These are phyloP conservation scores for Penicillium sp. DNA, from an alignment of 2,329 filamentous ascomycete species.

Conservation along the genomic window DNA sequence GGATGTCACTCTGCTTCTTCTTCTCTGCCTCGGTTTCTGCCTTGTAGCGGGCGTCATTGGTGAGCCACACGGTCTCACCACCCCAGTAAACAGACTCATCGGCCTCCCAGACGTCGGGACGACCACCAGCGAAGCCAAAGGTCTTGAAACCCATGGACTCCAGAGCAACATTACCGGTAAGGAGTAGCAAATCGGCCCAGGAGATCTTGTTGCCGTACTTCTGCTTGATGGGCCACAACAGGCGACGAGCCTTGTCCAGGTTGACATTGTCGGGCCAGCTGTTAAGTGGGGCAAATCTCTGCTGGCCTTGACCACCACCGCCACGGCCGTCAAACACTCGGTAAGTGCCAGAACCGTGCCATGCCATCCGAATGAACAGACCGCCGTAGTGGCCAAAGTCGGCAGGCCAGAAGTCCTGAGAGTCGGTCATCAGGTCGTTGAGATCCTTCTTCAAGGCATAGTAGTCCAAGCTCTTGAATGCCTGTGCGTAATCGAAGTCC, in stretches of 20 bases:
- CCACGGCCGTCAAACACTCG: constrained; percentile 73
- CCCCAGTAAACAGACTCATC: constrained; percentile 79
- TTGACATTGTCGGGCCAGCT: constrained; percentile 78
- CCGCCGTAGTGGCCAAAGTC: constrained; percentile 81
- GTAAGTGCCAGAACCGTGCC: constrained; percentile 79
- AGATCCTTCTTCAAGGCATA: constrained; percentile 72
- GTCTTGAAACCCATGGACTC: constrained; percentile 75
- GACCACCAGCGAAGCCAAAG: constrained; percentile 72
- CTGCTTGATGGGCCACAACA: constrained; percentile 79
- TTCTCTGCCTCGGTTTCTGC: constrained; percentile 45
- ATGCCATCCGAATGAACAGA: constrained; percentile 77
- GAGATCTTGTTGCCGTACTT: constrained; percentile 83
- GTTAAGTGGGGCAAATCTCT: constrained; percentile 78
- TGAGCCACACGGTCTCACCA: constrained; percentile 68
- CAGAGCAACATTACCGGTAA: constrained; percentile 73
- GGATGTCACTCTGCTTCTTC: constrained; percentile 47
- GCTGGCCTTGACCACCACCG: constrained; percentile 71
- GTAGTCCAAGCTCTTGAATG: constrained; percentile 72
- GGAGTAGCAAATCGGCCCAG: constrained; percentile 71
- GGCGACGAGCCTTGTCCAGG: constrained; percentile 76
- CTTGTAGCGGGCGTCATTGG: constrained; percentile 65
- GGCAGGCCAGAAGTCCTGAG: constrained; percentile 78
- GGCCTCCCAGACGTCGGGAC: constrained; percentile 70
- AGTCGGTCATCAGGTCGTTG: constrained; percentile 70
- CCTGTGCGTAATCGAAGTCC: constrained; percentile 70